Percentiles rank a stretch among this genome's conserved stretches.
These are phyloP conservation scores for Tanacetum coccineum DNA, from an alignment of 129 eudicot genomes.

Conservation along the genomic window DNA sequence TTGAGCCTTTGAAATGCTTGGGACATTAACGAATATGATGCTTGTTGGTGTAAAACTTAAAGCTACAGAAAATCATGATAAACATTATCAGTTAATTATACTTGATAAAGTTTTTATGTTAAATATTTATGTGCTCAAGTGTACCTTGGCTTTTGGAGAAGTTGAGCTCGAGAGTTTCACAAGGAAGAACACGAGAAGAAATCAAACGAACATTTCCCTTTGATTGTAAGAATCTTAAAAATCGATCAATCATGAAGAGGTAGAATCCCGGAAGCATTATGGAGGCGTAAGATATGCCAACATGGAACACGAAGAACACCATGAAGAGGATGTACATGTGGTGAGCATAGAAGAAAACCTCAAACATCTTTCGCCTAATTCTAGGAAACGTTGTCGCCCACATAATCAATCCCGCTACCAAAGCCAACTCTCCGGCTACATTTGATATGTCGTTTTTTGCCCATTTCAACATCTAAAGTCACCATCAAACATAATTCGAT, in stretches of 20 bases:
- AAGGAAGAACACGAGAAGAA: slow-evolving; percentile 62
- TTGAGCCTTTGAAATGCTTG: slow-evolving; percentile 83
- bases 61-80: slow-evolving; percentile 26
- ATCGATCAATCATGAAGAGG: slow-evolving; percentile 72
- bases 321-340: slow-evolving; percentile 61
- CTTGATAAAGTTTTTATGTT: neutral
- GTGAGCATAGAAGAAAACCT: slow-evolving; percentile 72
- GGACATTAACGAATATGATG: slow-evolving; percentile 66
- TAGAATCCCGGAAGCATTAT: slow-evolving; percentile 78
- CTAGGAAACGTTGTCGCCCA: slow-evolving; percentile 61
- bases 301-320: slow-evolving; percentile 60
- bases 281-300: slow-evolving; percentile 56
- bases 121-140: neutral
- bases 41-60: slow-evolving; percentile 70
- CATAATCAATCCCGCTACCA: slow-evolving; percentile 49
- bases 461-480: slow-evolving; percentile 68
- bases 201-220: slow-evolving; percentile 44
- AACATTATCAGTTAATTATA: neutral
- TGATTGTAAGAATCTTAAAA: slow-evolving; percentile 61
- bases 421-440: slow-evolving; percentile 63
- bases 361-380: slow-evolving; percentile 65
- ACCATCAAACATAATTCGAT: neutral
- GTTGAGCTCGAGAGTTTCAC: slow-evolving; percentile 66
- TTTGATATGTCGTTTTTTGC: slow-evolving; percentile 40
- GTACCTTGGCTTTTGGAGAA: slow-evolving; percentile 61